Conservation (phyloP, 140 eudicot genomes). For the Senecio squalidus region DNA sequence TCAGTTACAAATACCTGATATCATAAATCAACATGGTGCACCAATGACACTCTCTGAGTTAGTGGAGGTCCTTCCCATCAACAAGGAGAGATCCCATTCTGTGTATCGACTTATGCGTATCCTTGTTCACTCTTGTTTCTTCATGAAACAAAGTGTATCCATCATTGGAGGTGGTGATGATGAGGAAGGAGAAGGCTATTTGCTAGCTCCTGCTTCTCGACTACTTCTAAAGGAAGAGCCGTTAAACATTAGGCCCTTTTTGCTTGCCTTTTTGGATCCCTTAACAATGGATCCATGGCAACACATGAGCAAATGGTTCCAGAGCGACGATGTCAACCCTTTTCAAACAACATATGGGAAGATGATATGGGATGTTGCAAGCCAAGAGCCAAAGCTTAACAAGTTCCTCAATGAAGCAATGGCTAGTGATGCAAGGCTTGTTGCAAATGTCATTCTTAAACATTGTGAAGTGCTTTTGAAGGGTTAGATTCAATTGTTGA, state of each 20-base stretch:
- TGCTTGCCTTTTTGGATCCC: slow-evolving; percentile 27
- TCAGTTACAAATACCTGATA: slow-evolving; percentile 38
- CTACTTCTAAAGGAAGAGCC: slow-evolving; percentile 31
- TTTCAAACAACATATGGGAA: slow-evolving; percentile 26
- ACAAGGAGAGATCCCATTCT: slow-evolving; percentile 14
- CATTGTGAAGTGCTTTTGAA: slow-evolving; percentile 20
- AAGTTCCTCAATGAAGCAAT: slow-evolving; percentile 33
- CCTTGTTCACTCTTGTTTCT: slow-evolving; percentile 36
- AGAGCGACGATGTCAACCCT: slow-evolving; percentile 8
- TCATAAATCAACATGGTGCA: slow-evolving; percentile 36
- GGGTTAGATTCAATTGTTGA: slow-evolving; percentile 44
- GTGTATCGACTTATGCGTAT: slow-evolving; percentile 32
- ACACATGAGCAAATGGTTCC: slow-evolving; percentile 31
- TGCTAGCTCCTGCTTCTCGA: slow-evolving; percentile 30
- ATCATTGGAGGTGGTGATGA: neutral
- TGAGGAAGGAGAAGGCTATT: slow-evolving; percentile 27
- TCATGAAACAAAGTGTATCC: neutral
- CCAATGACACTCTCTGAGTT: slow-evolving; percentile 41
- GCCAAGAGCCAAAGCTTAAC: slow-evolving; percentile 10
- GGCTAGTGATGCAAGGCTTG: slow-evolving; percentile 47
- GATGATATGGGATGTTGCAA: slow-evolving; percentile 18
- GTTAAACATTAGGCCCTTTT: slow-evolving; percentile 15
- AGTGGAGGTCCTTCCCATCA: slow-evolving; percentile 22
- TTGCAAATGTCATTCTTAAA: slow-evolving; percentile 11
- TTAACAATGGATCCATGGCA: slow-evolving; percentile 20